A percentile compares a stretch with the other conserved stretches of the same genome.
phyloP scores from a whole-genome alignment of 1,139 yeast species.

The Candida labiduridarum region DNA sequence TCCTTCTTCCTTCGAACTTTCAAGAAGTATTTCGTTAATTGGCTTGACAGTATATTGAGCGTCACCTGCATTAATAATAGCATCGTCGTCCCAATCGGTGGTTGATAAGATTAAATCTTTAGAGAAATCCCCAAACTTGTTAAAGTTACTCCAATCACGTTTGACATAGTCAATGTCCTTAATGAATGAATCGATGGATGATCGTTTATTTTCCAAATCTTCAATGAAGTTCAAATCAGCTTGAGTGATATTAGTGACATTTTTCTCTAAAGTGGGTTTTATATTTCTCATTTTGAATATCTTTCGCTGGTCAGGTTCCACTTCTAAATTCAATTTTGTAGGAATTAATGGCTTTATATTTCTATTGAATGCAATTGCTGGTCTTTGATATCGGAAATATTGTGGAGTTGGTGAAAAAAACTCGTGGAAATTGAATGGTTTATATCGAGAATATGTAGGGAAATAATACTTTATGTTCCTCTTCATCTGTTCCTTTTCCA shows the following conservation, averaged over 20 bases:
- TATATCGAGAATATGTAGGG: slow-evolving; percentile 62
- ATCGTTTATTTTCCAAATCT: slow-evolving; percentile 24
- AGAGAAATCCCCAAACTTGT: slow-evolving; percentile 45
- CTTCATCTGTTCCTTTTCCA: slow-evolving; percentile 35
- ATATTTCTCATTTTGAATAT: slow-evolving; percentile 36
- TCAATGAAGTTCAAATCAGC: slow-evolving; percentile 35
- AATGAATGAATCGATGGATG: slow-evolving; percentile 20
- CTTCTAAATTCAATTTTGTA: slow-evolving; percentile 49
- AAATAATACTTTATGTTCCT: slow-evolving; percentile 52
- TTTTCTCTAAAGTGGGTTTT: slow-evolving; percentile 4
- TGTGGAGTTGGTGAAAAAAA: slow-evolving; percentile 67
- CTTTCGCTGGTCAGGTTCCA: slow-evolving; percentile 49
- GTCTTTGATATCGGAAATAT: slow-evolving; percentile 53
- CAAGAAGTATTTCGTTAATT: slow-evolving; percentile 17
- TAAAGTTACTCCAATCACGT: slow-evolving; percentile 40
- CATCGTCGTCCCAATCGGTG: slow-evolving; percentile 82
- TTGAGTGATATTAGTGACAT: slow-evolving; percentile 23
- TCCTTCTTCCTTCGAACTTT: slow-evolving; percentile 35
- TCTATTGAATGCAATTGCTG: slow-evolving; percentile 45
- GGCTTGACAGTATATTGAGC: slow-evolving; percentile 12
- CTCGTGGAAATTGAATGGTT: slow-evolving; percentile 65
- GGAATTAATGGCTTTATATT: slow-evolving; percentile 62
- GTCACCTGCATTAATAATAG: slow-evolving; percentile 55
- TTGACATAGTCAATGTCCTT: slow-evolving; percentile 36
- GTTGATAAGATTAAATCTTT: slow-evolving; percentile 72